Conservation (phyloP, 2,329 filamentous ascomycete genomes). For the Clathrospora elynae region DNA sequence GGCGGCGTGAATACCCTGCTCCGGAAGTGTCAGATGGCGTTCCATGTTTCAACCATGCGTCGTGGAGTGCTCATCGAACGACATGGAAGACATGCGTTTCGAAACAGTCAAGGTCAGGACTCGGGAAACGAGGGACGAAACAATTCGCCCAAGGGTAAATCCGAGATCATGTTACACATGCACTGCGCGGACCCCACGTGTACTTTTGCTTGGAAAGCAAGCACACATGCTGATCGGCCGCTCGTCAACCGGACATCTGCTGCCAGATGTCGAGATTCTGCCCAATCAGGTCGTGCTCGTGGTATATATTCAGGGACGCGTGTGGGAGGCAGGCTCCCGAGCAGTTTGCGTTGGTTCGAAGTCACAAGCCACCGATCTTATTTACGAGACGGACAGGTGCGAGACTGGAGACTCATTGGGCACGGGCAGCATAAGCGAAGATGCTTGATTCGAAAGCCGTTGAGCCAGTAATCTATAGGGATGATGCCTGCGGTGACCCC, state of each 20-base stretch:
- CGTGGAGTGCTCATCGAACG: background rate
- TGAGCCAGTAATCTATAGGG: constrained; percentile 14
- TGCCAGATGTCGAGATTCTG: constrained; percentile 7
- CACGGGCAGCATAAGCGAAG: constrained; percentile 20
- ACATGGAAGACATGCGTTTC: constrained; percentile 3
- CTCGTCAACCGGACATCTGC: constrained; percentile 10
- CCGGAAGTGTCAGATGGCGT: background rate
- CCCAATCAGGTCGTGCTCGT: constrained; percentile 6
- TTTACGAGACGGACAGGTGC: constrained; percentile 11
- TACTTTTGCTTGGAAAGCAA: constrained; percentile 9
- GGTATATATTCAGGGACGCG: constrained; percentile 1
- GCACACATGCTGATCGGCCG: constrained; percentile 9
- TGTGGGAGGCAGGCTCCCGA: constrained; percentile 8
- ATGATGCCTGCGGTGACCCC: constrained; percentile 28
- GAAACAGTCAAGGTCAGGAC: no score
- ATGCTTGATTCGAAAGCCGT: constrained; percentile 11
- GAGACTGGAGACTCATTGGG: constrained; percentile 14
- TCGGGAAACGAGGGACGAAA: no score
- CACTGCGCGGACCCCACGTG: constrained; percentile 10
- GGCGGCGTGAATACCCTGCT: no score
- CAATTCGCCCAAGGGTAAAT: constrained; percentile 4
- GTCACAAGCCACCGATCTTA: constrained; percentile 36
- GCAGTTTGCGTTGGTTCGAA: constrained; percentile 31
- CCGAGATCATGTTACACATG: constrained; percentile 11
- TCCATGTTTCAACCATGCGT: background rate